Percentiles rank a stretch among this genome's conserved stretches.
Conservation (phyloP, 495 filamentous ascomycete genomes). For the Aspergillus conjunctus region DNA sequence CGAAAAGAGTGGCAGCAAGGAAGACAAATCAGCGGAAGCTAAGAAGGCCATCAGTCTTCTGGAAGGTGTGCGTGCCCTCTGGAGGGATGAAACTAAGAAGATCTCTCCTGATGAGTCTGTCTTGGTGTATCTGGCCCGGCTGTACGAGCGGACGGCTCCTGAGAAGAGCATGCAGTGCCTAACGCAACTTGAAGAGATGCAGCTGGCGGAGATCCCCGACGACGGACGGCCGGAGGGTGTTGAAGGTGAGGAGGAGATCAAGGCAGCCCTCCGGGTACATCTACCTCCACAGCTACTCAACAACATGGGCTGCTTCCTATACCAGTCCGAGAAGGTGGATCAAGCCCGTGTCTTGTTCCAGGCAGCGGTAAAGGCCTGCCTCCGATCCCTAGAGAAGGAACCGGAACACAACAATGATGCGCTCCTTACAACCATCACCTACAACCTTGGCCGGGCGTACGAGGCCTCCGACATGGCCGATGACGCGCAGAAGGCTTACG, state of each 20-base stretch:
- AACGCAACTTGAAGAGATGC: constrained; percentile 83
- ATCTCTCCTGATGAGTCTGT: constrained; percentile 78
- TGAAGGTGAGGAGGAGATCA: constrained; percentile 60
- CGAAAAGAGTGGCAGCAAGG: constrained; percentile 70
- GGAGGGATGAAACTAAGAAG: constrained; percentile 89
- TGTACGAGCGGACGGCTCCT: constrained; percentile 82
- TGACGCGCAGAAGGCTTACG: constrained; percentile 84
- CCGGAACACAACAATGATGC: constrained; percentile 77
- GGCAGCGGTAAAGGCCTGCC: constrained; percentile 81
- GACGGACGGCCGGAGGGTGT: constrained; percentile 68
- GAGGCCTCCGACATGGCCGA: constrained; percentile 80
- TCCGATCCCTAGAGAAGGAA: constrained; percentile 64
- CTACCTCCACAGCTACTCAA: constrained; percentile 90
- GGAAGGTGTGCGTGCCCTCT: constrained; percentile 81
- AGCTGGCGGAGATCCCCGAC: constrained; percentile 70
- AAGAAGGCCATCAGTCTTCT: constrained; percentile 82
- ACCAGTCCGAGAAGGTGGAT: constrained; percentile 78
- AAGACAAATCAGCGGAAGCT: constrained; percentile 79
- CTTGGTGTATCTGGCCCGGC: constrained; percentile 85
- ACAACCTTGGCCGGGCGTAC: constrained; percentile 95
- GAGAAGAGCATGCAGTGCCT: constrained; percentile 92
- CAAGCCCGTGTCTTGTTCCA: constrained; percentile 86
- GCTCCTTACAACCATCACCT: constrained; percentile 89
- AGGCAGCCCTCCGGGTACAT: constrained; percentile 64
- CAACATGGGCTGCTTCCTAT: constrained; percentile 95